Conservation (phyloP, 192 early-diverging fungal species). For the Phycomyces blakesleeanus region DNA sequence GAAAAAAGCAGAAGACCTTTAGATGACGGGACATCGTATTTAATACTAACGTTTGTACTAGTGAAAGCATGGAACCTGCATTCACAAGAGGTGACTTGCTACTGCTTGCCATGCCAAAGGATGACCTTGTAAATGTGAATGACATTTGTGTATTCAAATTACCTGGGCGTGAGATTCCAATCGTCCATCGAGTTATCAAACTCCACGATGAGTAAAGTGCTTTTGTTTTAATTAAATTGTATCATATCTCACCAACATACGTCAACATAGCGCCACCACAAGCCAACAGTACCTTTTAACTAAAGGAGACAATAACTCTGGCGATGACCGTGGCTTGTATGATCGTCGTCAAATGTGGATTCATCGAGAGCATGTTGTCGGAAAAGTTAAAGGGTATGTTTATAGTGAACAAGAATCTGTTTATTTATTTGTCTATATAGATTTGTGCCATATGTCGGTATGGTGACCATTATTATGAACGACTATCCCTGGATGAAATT, state of each 20-base stretch:
- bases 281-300: constrained; percentile 86
- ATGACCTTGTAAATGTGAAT: constrained; percentile 74
- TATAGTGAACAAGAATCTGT: not conserved
- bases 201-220: constrained; percentile 74
- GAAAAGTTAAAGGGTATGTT: constrained; percentile 73
- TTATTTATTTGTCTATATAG: constrained; percentile 26
- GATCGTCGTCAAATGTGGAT: constrained; percentile 88
- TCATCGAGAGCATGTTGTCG: constrained; percentile 82
- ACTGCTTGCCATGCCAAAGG: constrained; percentile 70
- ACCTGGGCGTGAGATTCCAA: constrained; percentile 83
- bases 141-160: constrained; percentile 96
- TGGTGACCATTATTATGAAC: constrained; percentile 95
- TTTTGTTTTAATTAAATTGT: not conserved
- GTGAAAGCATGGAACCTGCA: constrained; percentile 97
- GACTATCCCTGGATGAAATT: constrained; percentile 93
- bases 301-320: constrained; percentile 94
- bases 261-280: constrained; percentile 41
- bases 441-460: constrained; percentile 90
- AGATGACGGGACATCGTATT: not conserved
- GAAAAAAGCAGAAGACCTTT: too few relatives aligned
- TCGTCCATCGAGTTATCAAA: constrained; percentile 94
- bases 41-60: constrained; percentile 16
- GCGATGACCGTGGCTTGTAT: constrained; percentile 90
- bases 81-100: constrained; percentile 92
- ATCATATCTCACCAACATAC: not conserved